Evolutionary conservation across 2,329 filamentous ascomycete species (phyloP).

Genomic region (Xylariaceae sp.): DNA sequence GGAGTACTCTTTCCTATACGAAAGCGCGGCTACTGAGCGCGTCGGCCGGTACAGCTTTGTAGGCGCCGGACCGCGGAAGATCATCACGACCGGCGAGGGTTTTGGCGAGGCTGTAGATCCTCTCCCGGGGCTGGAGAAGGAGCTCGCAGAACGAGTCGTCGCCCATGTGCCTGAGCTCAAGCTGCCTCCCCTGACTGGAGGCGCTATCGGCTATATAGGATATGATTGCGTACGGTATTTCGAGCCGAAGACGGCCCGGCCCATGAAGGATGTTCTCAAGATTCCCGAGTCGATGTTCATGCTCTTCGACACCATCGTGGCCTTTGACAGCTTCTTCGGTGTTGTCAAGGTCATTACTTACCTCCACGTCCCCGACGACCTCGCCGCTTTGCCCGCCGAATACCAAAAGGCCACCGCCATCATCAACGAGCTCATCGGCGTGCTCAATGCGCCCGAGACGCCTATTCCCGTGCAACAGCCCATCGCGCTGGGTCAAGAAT

Average conservation of each 20-base stretch:
- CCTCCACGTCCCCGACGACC: constrained; percentile 59
- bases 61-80: constrained; percentile 71
- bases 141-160: constrained; percentile 73
- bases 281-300: constrained; percentile 96
- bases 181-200: constrained; percentile 81
- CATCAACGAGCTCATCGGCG: constrained; percentile 62
- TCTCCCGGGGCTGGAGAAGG: constrained; percentile 71
- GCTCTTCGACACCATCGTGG: constrained; percentile 90
- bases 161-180: constrained; percentile 75
- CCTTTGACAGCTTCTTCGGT: constrained; percentile 91
- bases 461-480: constrained; percentile 71
- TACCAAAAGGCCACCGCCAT: constrained; percentile 63
- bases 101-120: constrained; percentile 83
- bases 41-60: constrained; percentile 96
- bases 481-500: constrained; percentile 68
- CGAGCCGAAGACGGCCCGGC: constrained; percentile 88
- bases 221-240: constrained; percentile 98
- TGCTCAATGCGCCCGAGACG: constrained; percentile 67
- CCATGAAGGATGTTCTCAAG: constrained; percentile 79
- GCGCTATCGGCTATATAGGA: constrained; percentile 92
- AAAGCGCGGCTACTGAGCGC: constrained; percentile 89
- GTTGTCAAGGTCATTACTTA: constrained; percentile 93
- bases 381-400: constrained; percentile 53
- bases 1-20: constrained; percentile 87
- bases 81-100: constrained; percentile 80